Evolutionary conservation across 2,329 filamentous ascomycete species (phyloP), one percentile per base, ranked within the genome.

Genomic region (Ilyonectria mors-panacis): DNA sequence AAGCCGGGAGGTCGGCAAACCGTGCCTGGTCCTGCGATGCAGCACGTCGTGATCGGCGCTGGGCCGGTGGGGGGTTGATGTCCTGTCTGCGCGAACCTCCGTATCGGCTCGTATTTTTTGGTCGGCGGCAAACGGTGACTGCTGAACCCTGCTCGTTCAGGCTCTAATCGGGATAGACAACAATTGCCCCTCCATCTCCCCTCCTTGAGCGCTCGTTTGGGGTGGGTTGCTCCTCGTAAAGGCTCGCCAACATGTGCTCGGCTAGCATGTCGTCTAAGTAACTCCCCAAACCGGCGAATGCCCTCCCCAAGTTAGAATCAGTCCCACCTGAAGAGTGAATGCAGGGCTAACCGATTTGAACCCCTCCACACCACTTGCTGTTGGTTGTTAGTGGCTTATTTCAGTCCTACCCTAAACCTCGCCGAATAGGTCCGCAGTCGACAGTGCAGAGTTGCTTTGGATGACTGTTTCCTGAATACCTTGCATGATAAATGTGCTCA

Each of bases 1-100:
- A 53, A 35, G n/a, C 6, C 30, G 50, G 30, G 48, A 35, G 9
- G n/a, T 30, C 30, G 50, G 28, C 50, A 35, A 21, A 53, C n/a
- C 30, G 50, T 53, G 50, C 50, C 50, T 53, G 50, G 21, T 51
- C 48, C 30, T 53, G 21, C 35, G 50, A 53, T 53, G 50, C 50
- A 53, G 28, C 50, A 53, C 17, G 50, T 53, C 50, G 50, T 53
- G 50, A 53, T 53, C 50, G 50, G 50, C 50, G 50, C 30, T 35
- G 50, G n/a, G 30, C 33, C 28, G n/a, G 50, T 53, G 50, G 50
- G 44, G 44, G n/a, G 19, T 45, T 10, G 19, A 17, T 45, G 9
- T 45, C 44, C 44, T 45, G 19, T 45, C 44, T 45, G 44, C 44
- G 19, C 44, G 17, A 45, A 15, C 44, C 28, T 35, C 50, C 50